Conservation (phyloP, 1,284 basidiomycete species). For the Boletus smithii region DNA sequence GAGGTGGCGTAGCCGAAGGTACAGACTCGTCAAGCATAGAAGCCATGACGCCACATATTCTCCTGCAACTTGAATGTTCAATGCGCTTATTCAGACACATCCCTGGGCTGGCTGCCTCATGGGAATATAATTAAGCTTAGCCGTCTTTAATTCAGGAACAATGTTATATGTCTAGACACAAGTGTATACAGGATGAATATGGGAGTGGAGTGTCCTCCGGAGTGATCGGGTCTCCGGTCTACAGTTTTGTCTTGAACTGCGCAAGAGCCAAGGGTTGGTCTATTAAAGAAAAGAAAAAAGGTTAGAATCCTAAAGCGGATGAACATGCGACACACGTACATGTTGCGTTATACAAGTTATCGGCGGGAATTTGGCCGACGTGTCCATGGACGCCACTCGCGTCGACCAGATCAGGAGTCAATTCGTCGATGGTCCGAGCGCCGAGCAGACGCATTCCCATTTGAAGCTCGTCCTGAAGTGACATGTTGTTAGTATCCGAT, state of each 20-base stretch:
- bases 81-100: too few species aligned
- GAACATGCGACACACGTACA: conserved; percentile 38
- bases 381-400: conserved; percentile 40
- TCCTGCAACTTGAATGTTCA: too few species aligned
- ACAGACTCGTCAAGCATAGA: neutral
- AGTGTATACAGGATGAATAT: neutral
- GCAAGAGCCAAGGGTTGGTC: conserved; percentile 35
- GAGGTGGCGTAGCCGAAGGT: neutral
- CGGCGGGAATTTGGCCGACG: conserved; percentile 40
- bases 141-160: neutral
- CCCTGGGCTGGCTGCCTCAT: neutral
- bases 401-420: conserved; percentile 58
- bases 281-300: conserved; percentile 3
- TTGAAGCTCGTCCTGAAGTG: conserved; percentile 52
- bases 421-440: conserved; percentile 50
- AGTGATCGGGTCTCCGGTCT: neutral
- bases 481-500: conserved; percentile 10
- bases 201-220: neutral
- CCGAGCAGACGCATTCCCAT: conserved; percentile 62
- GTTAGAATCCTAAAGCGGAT: neutral
- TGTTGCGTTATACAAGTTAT: conserved; percentile 49
- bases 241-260: conserved; percentile 27
- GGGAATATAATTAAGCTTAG: neutral
- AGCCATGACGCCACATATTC: neutral
- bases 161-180: neutral